Conservation (phyloP, 768 basidiomycete genomes). For the Podaxis rugospora region DNA sequence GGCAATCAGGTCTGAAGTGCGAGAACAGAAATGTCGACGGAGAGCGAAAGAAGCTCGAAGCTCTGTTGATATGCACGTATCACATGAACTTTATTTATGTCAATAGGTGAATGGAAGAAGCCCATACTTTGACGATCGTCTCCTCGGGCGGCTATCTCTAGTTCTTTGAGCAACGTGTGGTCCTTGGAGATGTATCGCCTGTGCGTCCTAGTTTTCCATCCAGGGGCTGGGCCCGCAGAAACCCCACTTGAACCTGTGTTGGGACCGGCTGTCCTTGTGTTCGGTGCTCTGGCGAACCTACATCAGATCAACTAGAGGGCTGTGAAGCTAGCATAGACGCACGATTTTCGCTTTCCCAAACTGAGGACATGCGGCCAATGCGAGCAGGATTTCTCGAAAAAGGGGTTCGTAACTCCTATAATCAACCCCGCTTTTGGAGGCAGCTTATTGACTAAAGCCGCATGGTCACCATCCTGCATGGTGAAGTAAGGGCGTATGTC, state of each 20-base stretch:
- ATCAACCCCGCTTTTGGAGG: conserved; percentile 75
- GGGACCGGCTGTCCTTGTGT: neutral
- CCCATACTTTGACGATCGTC: conserved; percentile 43
- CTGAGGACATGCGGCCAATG: conserved; percentile 88
- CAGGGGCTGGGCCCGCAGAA: conserved; percentile 54
- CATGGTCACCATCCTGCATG: conserved; percentile 88
- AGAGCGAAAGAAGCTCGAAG: conserved; percentile 61
- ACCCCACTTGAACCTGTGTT: conserved; percentile 23
- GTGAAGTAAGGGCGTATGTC: conserved; percentile 96
- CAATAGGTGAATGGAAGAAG: conserved; percentile 16
- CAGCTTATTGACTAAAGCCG: conserved; percentile 71
- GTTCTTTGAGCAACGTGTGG: conserved; percentile 59
- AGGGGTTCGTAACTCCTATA: conserved; percentile 86
- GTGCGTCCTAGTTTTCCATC: conserved; percentile 77
- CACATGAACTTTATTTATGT: neutral
- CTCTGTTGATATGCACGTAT: conserved; percentile 29
- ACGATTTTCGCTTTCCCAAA: conserved; percentile 51
- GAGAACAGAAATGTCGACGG: conserved; percentile 77
- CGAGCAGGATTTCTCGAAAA: conserved; percentile 71
- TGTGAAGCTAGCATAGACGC: conserved; percentile 16
- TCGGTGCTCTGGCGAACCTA: neutral
- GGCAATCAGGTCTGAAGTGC: conserved; percentile 82
- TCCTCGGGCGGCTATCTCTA: conserved; percentile 58
- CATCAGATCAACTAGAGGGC: neutral
- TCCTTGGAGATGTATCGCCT: conserved; percentile 87